phyloP scores from a whole-genome alignment of 208 protist species.

The Blastocrithidia nonstop region DNA sequence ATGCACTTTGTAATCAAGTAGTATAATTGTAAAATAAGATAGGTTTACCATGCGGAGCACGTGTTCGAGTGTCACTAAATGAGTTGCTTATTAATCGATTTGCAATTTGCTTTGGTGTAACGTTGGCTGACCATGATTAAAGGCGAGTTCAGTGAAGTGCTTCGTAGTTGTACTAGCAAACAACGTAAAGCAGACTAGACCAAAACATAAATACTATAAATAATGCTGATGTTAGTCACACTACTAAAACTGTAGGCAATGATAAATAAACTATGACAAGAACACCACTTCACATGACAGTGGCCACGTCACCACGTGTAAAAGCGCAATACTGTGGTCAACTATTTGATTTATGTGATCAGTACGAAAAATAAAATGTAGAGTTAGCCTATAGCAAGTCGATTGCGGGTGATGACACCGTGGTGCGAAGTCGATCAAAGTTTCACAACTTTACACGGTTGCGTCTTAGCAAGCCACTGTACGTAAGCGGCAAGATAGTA shows the following conservation, averaged over 20 bases:
- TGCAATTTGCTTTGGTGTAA: conserved; percentile 17
- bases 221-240: too few relatives aligned
- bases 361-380: neutral
- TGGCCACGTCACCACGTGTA: neutral
- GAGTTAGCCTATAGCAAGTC: neutral
- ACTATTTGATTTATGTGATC: conserved; percentile 36
- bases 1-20: too few relatives aligned
- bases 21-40: conserved; percentile 7
- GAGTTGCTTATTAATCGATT: conserved; percentile 53
- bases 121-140: neutral
- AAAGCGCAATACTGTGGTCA: conserved; percentile 20
- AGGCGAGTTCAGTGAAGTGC: too few relatives aligned
- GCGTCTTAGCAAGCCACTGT: conserved; percentile 4
- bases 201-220: too few relatives aligned
- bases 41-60: conserved; percentile 10
- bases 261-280: neutral
- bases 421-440: conserved; percentile 62
- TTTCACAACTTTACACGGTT: conserved; percentile 66
- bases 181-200: too few relatives aligned
- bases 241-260: neutral
- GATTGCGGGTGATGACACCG: conserved; percentile 3
- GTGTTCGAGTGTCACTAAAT: conserved; percentile 16
- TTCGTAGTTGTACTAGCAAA: too few relatives aligned
- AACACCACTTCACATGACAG: conserved; percentile 3
- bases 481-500: conserved; percentile 8